Percentiles rank a stretch among this genome's conserved stretches.
phyloP scores from a whole-genome alignment of 805 yeast genomes.

The Candida ovalis region DNA sequence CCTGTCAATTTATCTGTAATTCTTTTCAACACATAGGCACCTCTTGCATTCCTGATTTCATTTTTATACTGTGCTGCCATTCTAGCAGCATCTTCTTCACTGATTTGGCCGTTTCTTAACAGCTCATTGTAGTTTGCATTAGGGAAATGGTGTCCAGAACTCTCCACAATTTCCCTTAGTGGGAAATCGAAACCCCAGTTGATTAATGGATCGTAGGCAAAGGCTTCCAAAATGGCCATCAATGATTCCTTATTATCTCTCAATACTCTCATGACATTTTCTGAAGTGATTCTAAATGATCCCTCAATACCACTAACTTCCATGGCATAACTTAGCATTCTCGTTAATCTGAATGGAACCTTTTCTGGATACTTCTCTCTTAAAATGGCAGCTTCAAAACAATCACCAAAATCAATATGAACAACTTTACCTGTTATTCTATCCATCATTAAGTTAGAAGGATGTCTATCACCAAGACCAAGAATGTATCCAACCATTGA shows the following conservation, averaged over 20 bases:
- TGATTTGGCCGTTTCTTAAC: constrained; percentile 67
- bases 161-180: constrained; percentile 68
- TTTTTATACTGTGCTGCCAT: constrained; percentile 67
- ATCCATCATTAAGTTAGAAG: constrained; percentile 93
- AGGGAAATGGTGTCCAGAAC: constrained; percentile 66
- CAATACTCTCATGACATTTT: constrained; percentile 92
- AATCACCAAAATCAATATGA: constrained; percentile 98
- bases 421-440: constrained; percentile 91
- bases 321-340: constrained; percentile 98
- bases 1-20: constrained; percentile 93
- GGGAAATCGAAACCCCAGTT: constrained; percentile 99
- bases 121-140: constrained; percentile 67
- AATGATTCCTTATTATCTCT: constrained; percentile 93
- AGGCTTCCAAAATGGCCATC: constrained; percentile 97
- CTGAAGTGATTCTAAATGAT: constrained; percentile 92
- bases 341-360: constrained; percentile 93
- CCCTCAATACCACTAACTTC: constrained; percentile 99
- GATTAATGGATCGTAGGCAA: constrained; percentile 96
- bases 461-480: constrained; percentile 97
- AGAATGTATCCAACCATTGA: constrained; percentile 97
- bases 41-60: constrained; percentile 82
- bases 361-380: constrained; percentile 97
- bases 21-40: constrained; percentile 81
- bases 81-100: constrained; percentile 69
- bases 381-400: constrained; percentile 96